These are phyloP conservation scores for Candida ficus DNA, from an alignment of 805 yeast genomes.

Conservation along the genomic window DNA sequence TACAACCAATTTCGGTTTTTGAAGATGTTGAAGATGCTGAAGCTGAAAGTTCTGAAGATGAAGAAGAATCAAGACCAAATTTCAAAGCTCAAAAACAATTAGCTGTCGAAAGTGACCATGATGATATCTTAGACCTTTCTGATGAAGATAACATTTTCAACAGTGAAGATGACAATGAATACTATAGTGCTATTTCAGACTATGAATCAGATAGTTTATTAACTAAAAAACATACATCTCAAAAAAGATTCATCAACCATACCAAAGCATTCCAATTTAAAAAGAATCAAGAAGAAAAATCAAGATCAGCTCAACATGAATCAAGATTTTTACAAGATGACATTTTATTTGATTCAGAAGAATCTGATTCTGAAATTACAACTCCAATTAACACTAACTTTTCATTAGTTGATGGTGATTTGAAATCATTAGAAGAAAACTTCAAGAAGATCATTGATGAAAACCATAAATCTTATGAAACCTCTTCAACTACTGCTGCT, in stretches of 20 bases:
- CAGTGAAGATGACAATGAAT: slow-evolving; percentile 24
- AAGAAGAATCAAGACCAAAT: not conserved
- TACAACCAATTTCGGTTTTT: slow-evolving; percentile 5
- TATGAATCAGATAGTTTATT: slow-evolving; percentile 17
- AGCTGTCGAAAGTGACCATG: slow-evolving; percentile 6
- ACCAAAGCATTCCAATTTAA: slow-evolving; percentile 7
- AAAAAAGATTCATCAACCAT: slow-evolving; percentile 9
- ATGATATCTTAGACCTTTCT: slow-evolving; percentile 11
- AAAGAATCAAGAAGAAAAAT: slow-evolving; percentile 4
- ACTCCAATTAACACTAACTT: slow-evolving; percentile 11
- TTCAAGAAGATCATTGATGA: slow-evolving; percentile 24
- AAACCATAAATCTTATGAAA: slow-evolving; percentile 11
- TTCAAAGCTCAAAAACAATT: slow-evolving; percentile 4
- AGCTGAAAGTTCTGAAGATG: slow-evolving; percentile 3
- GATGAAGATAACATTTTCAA: slow-evolving; percentile 24
- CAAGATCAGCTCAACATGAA: slow-evolving; percentile 8
- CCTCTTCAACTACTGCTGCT: slow-evolving; percentile 1
- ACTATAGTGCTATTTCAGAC: slow-evolving; percentile 23
- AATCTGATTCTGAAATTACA: slow-evolving; percentile 11
- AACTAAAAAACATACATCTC: slow-evolving; percentile 1
- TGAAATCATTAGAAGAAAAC: slow-evolving; percentile 25
- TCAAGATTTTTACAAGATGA: slow-evolving; percentile 12
- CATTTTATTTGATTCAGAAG: slow-evolving; percentile 16
- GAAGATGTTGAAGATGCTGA: not conserved
- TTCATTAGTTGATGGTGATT: slow-evolving; percentile 12